Conservation (phyloP, 1,139 yeast species). For the Taiozyma onychis region DNA sequence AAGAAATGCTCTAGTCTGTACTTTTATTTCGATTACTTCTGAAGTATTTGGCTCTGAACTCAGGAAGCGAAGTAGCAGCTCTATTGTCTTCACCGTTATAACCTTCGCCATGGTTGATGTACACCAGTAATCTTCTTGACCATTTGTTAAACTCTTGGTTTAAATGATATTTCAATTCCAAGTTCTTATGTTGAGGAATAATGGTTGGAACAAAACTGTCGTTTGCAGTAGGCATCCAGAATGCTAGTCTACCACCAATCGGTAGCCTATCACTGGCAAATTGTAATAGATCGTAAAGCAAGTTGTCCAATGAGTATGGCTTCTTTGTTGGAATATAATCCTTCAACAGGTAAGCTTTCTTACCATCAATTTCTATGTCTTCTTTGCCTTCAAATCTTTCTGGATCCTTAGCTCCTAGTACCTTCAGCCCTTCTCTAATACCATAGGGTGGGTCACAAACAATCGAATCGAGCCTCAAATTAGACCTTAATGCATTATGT, state of each 20-base stretch:
- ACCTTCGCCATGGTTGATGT: constrained; percentile 56
- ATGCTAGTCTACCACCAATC: constrained; percentile 73
- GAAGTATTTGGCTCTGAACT: constrained; percentile 80
- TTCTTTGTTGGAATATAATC: constrained; percentile 93
- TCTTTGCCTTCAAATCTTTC: constrained; percentile 63
- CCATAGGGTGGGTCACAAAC: constrained; percentile 99
- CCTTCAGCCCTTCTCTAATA: constrained; percentile 90
- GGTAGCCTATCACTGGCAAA: constrained; percentile 73
- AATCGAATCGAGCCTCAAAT: constrained; percentile 67
- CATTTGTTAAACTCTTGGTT: constrained; percentile 89
- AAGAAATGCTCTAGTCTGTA: neutral
- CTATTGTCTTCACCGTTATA: constrained; percentile 44
- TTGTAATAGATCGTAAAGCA: constrained; percentile 68
- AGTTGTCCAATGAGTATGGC: constrained; percentile 73
- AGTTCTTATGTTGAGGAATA: constrained; percentile 72
- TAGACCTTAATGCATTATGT: constrained; percentile 69
- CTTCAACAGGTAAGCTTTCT: constrained; percentile 65
- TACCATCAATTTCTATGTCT: constrained; percentile 58
- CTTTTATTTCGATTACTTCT: constrained; percentile 31
- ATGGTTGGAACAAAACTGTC: constrained; percentile 68
- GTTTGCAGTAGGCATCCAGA: constrained; percentile 98
- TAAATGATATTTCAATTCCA: constrained; percentile 67
- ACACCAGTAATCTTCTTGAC: constrained; percentile 83
- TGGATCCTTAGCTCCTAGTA: constrained; percentile 76
- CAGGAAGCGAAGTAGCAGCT: constrained; percentile 32